Base-by-base conservation (phyloP, 2,329 filamentous ascomycete species). In the Penicillium sp. region DNA sequence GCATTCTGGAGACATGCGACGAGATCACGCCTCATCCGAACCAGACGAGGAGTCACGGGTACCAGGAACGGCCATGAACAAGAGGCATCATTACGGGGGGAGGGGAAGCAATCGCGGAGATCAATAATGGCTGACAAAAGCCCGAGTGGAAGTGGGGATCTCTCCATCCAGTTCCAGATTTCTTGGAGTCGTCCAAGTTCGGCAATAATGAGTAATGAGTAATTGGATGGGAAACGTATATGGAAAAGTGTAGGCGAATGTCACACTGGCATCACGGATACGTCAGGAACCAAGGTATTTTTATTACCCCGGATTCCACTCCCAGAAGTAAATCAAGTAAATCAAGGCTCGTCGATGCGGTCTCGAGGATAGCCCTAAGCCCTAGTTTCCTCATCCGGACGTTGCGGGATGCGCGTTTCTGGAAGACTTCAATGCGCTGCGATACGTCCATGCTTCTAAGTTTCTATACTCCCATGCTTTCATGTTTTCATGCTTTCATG, bases 1-100 rank as follows among this genome's bases (percentile, higher is more conserved):
- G 62, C 66, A 69, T 70, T 58, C 57, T 66, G 60, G 39, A 60
- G 58, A 53, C 56, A 67, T 63, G 47, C 61, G 56, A 62, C 40
- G 35, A n/a, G 37, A 49, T 42, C 31, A 53, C 40, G 25, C 31
- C 42, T 50, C 48, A 28, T 28, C 27, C 27, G 24, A 24, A 37
- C 35, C 41, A 44, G 15, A 28, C 27, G 27, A 42, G 29, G 29
- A 41, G 56, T 29, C 28, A 57, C 55, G 13, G 24, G 38, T 41
- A 52, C 42, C 50, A 43, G 50, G 47, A 41, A 54, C 48, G 47
- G 60, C 64, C 63, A 64, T 63, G 31, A 47, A 58, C 47, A 42
- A 25, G 23, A 42, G 48, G 53, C 50, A 35, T 15, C 27, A 28
- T 24, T 23, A 23, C 3, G 3, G 20, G 20, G 20, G 20, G 38